Conservation (phyloP, 2,329 filamentous ascomycete genomes). For the Calycina herbarum region DNA sequence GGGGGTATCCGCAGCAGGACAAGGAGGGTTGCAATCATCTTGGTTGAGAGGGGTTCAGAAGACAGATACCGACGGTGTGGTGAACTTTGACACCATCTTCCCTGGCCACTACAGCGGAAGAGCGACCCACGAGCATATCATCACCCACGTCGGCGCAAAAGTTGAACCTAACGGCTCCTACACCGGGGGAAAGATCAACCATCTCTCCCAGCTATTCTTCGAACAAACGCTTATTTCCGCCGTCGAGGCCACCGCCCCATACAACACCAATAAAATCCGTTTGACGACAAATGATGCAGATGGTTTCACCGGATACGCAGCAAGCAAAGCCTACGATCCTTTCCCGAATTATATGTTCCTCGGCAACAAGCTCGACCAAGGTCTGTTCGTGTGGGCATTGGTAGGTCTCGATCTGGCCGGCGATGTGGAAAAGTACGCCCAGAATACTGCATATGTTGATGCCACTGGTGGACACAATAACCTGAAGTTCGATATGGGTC, state of each 20-base stretch:
- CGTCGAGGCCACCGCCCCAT: slow-evolving; percentile 52
- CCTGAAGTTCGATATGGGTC: slow-evolving; percentile 22
- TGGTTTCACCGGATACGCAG: slow-evolving; percentile 26
- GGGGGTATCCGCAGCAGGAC: slow-evolving; percentile 14
- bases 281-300: slow-evolving; percentile 14
- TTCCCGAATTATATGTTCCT: slow-evolving; percentile 59
- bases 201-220: slow-evolving; percentile 57
- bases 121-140: slow-evolving; percentile 37
- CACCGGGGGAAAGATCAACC: slow-evolving; percentile 35
- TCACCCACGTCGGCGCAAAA: slow-evolving; percentile 12
- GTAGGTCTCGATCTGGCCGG: slow-evolving; percentile 39
- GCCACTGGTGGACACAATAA: slow-evolving; percentile 26
- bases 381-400: slow-evolving; percentile 56
- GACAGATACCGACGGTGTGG: slow-evolving; percentile 43
- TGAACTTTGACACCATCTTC: slow-evolving; percentile 44
- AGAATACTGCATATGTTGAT: slow-evolving; percentile 22
- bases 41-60: slow-evolving; percentile 41
- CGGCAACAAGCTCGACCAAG: slow-evolving; percentile 52
- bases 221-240: slow-evolving; percentile 58
- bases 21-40: slow-evolving; percentile 10
- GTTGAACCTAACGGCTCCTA: slow-evolving; percentile 14
- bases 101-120: slow-evolving; percentile 49
- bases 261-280: slow-evolving; percentile 44
- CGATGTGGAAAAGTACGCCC: slow-evolving; percentile 19
- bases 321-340: slow-evolving; percentile 49